Evolutionary conservation across 2,329 filamentous ascomycete species (phyloP).

Genomic region (Colletotrichum higginsianum): DNA sequence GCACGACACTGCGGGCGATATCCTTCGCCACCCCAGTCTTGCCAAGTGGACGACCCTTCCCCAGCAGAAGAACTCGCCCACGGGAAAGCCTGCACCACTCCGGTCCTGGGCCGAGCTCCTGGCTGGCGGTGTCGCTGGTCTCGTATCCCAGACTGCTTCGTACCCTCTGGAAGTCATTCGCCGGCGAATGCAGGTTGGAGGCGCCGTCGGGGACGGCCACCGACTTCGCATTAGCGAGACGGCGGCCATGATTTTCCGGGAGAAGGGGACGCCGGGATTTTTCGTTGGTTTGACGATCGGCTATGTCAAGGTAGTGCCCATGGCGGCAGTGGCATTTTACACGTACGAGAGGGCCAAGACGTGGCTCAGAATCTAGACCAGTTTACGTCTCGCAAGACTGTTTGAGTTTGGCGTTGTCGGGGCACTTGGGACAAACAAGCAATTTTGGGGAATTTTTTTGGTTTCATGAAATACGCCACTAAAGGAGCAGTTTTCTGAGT

Average conservation of each 20-base stretch:
- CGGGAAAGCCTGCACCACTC: conserved; percentile 78
- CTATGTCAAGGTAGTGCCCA: conserved; percentile 93
- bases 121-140: conserved; percentile 87
- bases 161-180: conserved; percentile 96
- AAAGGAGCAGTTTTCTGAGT: conserved; percentile 21
- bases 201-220: conserved; percentile 91
- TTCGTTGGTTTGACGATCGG: conserved; percentile 95
- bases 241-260: conserved; percentile 78
- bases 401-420: conserved; percentile 38
- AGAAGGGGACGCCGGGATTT: conserved; percentile 85
- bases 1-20: conserved; percentile 90
- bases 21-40: conserved; percentile 79
- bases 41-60: conserved; percentile 83
- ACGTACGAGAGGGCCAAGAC: conserved; percentile 77
- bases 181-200: conserved; percentile 95
- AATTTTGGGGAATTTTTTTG: conserved; percentile 16
- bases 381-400: conserved; percentile 1
- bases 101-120: conserved; percentile 89
- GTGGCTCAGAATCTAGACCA: conserved; percentile 72
- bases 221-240: conserved; percentile 85
- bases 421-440: conserved; percentile 35
- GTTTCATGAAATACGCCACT: conserved; percentile 23
- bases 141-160: conserved; percentile 91
- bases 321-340: conserved; percentile 81
- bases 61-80: conserved; percentile 65